Evolutionary conservation across 2,329 filamentous ascomycete genomes (phyloP).

Genomic region (Fusarium ambrosium): DNA sequence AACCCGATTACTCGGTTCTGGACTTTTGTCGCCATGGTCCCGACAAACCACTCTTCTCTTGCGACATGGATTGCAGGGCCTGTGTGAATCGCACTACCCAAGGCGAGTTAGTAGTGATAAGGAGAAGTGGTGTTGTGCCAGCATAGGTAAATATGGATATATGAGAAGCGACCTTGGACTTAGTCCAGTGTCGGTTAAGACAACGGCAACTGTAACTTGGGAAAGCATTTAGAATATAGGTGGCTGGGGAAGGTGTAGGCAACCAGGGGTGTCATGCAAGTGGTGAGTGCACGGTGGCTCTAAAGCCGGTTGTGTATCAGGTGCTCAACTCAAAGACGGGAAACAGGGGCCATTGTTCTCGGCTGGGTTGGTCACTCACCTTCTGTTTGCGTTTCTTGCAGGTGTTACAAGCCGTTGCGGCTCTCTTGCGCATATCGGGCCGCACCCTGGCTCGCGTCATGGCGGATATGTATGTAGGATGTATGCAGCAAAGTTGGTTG

Average conservation of each 20-base stretch:
- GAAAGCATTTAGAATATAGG: background rate
- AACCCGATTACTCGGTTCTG: background rate
- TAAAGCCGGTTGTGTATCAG: background rate
- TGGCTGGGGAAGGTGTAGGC: background rate
- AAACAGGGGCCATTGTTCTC: background rate
- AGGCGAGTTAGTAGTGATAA: conserved; percentile 7
- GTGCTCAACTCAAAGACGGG: background rate
- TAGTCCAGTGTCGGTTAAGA: background rate
- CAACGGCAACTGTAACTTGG: background rate
- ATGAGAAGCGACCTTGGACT: background rate
- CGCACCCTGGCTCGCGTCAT: conserved; percentile 70
- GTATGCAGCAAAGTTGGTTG: background rate
- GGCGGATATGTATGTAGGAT: conserved; percentile 20
- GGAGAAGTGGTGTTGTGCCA: background rate
- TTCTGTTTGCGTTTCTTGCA: conserved; percentile 78
- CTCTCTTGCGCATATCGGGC: conserved; percentile 72
- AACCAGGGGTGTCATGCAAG: background rate
- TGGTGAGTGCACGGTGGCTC: background rate
- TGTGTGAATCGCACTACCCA: conserved; percentile 69
- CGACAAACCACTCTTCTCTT: conserved; percentile 52
- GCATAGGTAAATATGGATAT: background rate
- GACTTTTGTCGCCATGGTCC: background rate
- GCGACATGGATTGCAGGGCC: conserved; percentile 70
- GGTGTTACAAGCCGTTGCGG: conserved; percentile 72
- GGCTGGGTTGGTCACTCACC: conserved; percentile 56